phyloP scores from a whole-genome alignment of 2,329 filamentous ascomycete genomes.

The Cryphonectria nitschkei region DNA sequence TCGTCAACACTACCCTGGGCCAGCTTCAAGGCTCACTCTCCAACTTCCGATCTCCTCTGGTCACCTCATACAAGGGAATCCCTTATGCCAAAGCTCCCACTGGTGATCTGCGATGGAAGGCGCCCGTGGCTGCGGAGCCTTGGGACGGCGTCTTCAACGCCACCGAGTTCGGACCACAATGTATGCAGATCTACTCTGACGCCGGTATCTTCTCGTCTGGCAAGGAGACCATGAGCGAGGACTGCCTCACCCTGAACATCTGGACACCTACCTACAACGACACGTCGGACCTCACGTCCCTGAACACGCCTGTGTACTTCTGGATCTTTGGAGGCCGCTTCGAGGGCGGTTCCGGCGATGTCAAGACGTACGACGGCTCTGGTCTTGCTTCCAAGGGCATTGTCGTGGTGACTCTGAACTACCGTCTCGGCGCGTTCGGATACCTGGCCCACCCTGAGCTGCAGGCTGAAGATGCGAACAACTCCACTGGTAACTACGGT shows the following conservation, averaged over 20 bases:
- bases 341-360: conserved; percentile 41
- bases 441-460: conserved; percentile 66
- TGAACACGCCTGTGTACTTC: neutral
- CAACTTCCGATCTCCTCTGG: neutral
- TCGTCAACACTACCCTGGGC: neutral
- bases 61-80: neutral
- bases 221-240: neutral
- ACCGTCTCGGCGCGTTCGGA: conserved; percentile 74
- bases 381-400: conserved; percentile 64
- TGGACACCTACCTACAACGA: neutral
- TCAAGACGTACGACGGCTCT: conserved; percentile 57
- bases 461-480: conserved; percentile 36
- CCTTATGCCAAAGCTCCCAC: neutral
- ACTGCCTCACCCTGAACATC: neutral
- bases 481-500: conserved; percentile 64
- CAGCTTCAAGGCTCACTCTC: neutral
- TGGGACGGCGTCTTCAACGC: neutral
- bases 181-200: neutral
- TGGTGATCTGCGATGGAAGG: neutral
- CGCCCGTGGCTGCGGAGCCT: neutral
- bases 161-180: neutral
- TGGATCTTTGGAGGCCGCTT: conserved; percentile 55
- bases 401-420: conserved; percentile 74
- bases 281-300: neutral
- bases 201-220: neutral